Evolutionary conservation across 345 rosid species (phyloP).

Genomic region (Psidium friedrichsthalianum): DNA sequence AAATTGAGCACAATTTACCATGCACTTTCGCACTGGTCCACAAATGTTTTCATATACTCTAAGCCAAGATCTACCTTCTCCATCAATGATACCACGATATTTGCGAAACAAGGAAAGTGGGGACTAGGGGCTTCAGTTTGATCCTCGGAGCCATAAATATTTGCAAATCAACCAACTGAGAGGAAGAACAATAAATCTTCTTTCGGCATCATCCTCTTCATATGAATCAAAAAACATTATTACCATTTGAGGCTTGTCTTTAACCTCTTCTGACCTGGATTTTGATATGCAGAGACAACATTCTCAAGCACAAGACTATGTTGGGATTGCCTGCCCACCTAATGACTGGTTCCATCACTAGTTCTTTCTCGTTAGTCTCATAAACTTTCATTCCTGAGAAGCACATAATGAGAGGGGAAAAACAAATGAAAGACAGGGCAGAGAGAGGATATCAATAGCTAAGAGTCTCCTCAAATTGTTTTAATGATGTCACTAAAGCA

Average conservation of each 20-base stretch:
- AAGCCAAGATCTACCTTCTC: slow-evolving; percentile 26
- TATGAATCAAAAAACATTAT: not conserved
- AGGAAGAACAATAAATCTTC: not conserved
- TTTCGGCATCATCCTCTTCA: not conserved
- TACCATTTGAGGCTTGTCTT: not conserved
- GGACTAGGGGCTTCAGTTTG: slow-evolving; percentile 37
- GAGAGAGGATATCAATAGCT: not conserved
- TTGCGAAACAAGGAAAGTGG: slow-evolving; percentile 36
- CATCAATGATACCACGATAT: slow-evolving; percentile 19
- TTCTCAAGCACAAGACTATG: slow-evolving; percentile 20
- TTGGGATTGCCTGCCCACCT: slow-evolving; percentile 52
- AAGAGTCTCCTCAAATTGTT: not conserved
- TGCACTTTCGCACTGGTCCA: not conserved
- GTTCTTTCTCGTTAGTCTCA: slow-evolving; percentile 31
- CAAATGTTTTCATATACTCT: not conserved
- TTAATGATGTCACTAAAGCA: not conserved
- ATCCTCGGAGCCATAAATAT: slow-evolving; percentile 23
- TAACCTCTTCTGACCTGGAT: slow-evolving; percentile 28
- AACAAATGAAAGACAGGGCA: not conserved
- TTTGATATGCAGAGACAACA: slow-evolving; percentile 18
- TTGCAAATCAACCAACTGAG: slow-evolving; percentile 35
- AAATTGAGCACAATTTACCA: not conserved
- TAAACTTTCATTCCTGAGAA: slow-evolving; percentile 29
- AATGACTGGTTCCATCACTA: slow-evolving; percentile 26
- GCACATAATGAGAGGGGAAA: not conserved